These are phyloP conservation scores for Strigomonas culicis DNA, from an alignment of 208 protist species.

Conservation along the genomic window DNA sequence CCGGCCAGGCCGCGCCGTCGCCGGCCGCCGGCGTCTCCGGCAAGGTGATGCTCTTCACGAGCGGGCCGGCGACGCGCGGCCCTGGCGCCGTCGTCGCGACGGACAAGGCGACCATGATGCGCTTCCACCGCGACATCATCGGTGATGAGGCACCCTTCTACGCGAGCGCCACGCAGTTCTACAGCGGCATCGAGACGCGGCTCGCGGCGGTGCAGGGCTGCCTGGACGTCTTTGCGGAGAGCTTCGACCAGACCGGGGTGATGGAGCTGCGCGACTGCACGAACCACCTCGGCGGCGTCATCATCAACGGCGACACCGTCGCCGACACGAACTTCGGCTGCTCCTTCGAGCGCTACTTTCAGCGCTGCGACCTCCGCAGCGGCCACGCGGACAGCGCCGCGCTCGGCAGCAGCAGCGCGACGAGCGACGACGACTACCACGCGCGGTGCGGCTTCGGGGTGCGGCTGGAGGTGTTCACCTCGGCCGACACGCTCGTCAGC, in stretches of 20 bases:
- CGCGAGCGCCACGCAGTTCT: constrained; percentile 80
- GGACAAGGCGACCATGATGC: constrained; percentile 95
- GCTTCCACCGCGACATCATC: constrained; percentile 96
- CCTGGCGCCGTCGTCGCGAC: constrained; percentile 87
- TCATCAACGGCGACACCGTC: constrained; percentile 96
- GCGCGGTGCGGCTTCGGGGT: constrained; percentile 60
- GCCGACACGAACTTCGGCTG: constrained; percentile 79
- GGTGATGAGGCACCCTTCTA: constrained; percentile 76
- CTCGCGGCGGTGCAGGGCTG: constrained; percentile 86
- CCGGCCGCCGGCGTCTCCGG: constrained; percentile 17
- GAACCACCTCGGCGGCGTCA: constrained; percentile 90
- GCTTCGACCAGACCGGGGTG: constrained; percentile 96
- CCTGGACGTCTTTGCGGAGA: constrained; percentile 96
- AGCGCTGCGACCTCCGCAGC: constrained; percentile 42
- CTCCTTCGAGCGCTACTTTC: constrained; percentile 72
- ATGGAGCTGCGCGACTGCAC: constrained; percentile 94
- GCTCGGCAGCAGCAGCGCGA: not conserved
- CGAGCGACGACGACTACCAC: not conserved
- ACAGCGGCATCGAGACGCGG: constrained; percentile 84
- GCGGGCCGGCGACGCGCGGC: constrained; percentile 94
- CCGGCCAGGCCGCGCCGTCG: not conserved
- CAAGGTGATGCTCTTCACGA: constrained; percentile 94
- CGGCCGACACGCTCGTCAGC: constrained; percentile 63
- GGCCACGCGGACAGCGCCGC: not conserved
- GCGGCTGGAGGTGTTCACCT: constrained; percentile 67